Base-by-base conservation (phyloP, 2,329 filamentous ascomycete genomes). In the Exophiala spinifera region DNA sequence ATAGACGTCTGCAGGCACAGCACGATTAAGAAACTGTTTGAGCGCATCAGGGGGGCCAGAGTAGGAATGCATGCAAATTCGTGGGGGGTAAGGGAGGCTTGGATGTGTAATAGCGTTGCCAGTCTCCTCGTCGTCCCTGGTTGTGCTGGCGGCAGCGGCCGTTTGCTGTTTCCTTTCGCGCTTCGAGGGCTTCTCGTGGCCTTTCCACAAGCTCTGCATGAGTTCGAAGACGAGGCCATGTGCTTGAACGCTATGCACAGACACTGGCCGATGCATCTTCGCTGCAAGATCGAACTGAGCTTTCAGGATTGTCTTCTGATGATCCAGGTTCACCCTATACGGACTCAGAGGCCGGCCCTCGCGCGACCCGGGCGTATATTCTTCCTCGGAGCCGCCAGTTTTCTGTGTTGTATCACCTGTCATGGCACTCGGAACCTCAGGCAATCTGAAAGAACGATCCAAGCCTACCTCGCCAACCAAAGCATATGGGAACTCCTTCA, bases 21-120 rank as follows among this genome's bases (percentile, higher is more conserved):
- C 76, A 1, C 83, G 81, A 60, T 87, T 79, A 45, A 90, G 73
- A 65, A 96, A 97, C 69, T 91, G 90, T 61, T 81, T 85, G 34
- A 96, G 73, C 28, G 86, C 80, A 53, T 94, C 85, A 10, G 83
- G 77, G 4, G 86, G 81, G 0, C 90, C 92, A 45, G 88, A 95
- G 71, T 91, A 99, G 0, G 91, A 96, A 71, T 99, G 94, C 55
- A 99, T 82, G 67, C 94, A 99, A 67, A 97, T 86, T 7, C 91
- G 78, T 1, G 91, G 91, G 3, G 94, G 91, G 63, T 87, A 97
- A 0, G 88, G 86, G 56, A 79, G 84, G 1, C 76, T 63, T 7
- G 62, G 54, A 7, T 66, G 55, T 4, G 65, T 44, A 48, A 46
- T 51, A 25, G 20, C 19, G 61, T 15, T 45, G 15, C 56, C 52